Percentiles rank a stretch among this genome's conserved stretches.
These are phyloP conservation scores for Lipomyces starkeyi DNA, from an alignment of 805 yeast species.

Conservation along the genomic window DNA sequence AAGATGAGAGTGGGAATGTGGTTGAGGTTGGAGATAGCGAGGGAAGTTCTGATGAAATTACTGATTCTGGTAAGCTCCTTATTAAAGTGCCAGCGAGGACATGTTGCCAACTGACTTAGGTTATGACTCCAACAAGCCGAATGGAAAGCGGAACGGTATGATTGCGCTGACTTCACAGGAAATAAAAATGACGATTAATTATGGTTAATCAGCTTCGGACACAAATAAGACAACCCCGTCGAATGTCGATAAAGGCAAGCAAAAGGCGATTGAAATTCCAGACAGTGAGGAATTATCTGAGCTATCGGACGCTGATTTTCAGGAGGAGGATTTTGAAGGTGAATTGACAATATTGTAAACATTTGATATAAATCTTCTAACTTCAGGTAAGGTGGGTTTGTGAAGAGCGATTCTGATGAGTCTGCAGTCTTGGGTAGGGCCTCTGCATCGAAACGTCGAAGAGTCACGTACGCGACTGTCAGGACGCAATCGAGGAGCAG, in stretches of 20 bases:
- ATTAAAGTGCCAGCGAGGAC: not conserved
- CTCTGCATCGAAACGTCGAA: not conserved
- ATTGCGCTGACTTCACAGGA: not conserved
- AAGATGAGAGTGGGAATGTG: slow-evolving; percentile 10
- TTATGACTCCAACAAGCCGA: not conserved
- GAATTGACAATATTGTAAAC: not conserved
- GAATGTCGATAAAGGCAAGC: slow-evolving; percentile 2
- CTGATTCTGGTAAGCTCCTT: slow-evolving; percentile 14
- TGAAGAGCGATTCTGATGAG: slow-evolving; percentile 28
- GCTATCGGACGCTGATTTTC: not conserved
- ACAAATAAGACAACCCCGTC: not conserved
- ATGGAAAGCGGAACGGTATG: slow-evolving; percentile 10
- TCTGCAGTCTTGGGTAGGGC: slow-evolving; percentile 15
- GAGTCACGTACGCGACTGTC: not conserved
- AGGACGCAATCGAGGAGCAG: not conserved
- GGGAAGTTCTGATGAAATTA: slow-evolving; percentile 5
- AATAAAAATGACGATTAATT: not conserved
- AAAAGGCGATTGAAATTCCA: not conserved
- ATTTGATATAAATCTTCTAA: not conserved
- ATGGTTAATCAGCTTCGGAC: not conserved
- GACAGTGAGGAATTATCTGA: slow-evolving; percentile 9
- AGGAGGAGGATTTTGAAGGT: slow-evolving; percentile 15
- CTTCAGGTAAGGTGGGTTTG: slow-evolving; percentile 13
- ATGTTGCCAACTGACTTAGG: not conserved
- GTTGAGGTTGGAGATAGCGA: slow-evolving; percentile 23